Evolutionary conservation across 208 protist genomes (phyloP), one percentile per base, ranked within the genome.

Genomic region (Leishmania martiniquensis): DNA sequence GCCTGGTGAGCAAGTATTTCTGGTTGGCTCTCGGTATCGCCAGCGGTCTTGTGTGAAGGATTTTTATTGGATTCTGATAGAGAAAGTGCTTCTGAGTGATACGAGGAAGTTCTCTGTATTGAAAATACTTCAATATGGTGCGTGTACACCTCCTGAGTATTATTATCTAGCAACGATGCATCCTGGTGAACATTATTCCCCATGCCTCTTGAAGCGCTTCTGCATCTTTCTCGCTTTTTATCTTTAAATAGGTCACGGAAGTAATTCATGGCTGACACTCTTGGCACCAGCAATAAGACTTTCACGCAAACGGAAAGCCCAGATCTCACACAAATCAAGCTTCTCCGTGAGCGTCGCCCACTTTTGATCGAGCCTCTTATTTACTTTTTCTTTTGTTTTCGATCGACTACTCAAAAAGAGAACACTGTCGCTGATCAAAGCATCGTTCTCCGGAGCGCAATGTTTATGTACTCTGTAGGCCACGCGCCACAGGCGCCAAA

Each of bases 161-260:
- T 73, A 55, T 44, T 63, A 52, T 63, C 42, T 13, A 54, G 32
- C 45, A 44, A 17, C 0, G 49, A 52, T 5, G 74, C 29, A 42
- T 80, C 80, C 4, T 60, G 44, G 47, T 84, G 69, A 7, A 32
- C 49, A 52, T 72, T 49, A 68, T 49, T 44, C 10, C 71, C 44
- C n/a, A 78, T 66, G 34, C 55, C 10, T 47, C 52, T 29, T 47
- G 73, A 83, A 54, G 67, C 12, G 34, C 29, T 75, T 4, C 66
- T 42, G 47, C 67, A 59, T 32, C 55, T 3, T 17, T 78, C 68
- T 52, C 62, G 78, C 49, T 63, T 83, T 60, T 82, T 77, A 59
- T 75, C 66, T n/a, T 75, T 78, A 32, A 83, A 83, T 1, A 83
- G n/a, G 29, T 65, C 72, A 32, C 72, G 72, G 65, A 83, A 45